Evolutionary conservation across 2,329 filamentous ascomycete genomes (phyloP).

Genomic region (Ilyonectria destructans): DNA sequence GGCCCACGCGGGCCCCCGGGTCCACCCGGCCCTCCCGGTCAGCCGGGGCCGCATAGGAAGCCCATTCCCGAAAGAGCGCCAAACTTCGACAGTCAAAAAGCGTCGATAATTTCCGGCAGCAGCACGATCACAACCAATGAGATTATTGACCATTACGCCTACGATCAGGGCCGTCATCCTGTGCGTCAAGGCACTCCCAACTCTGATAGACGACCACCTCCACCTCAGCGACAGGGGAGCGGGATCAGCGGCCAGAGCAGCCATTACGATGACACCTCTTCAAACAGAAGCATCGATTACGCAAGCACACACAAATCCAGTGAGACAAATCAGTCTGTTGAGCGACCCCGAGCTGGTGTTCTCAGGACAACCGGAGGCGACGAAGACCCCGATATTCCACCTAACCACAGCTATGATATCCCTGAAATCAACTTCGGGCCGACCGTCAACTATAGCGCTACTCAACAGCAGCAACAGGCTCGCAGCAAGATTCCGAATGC

Average conservation of each 20-base stretch:
- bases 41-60: conserved; percentile 50
- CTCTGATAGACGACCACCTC: conserved; percentile 45
- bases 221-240: conserved; percentile 45
- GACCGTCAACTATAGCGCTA: conserved; percentile 77
- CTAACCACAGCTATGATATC: conserved; percentile 67
- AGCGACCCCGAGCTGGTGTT: conserved; percentile 83
- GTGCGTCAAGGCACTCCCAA: conserved; percentile 36
- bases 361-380: conserved; percentile 81
- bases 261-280: conserved; percentile 74
- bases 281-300: conserved; percentile 43
- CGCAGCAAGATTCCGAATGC: conserved; percentile 51
- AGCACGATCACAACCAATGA: conserved; percentile 55
- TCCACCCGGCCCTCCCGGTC: conserved; percentile 42
- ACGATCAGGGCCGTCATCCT: conserved; percentile 48
- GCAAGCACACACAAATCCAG: conserved; percentile 45
- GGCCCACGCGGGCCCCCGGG: conserved; percentile 43
- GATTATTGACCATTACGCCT: conserved; percentile 59
- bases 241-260: conserved; percentile 59
- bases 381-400: conserved; percentile 50
- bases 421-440: conserved; percentile 89
- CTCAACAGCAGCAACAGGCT: conserved; percentile 40
- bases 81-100: conserved; percentile 43
- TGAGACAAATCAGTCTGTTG: conserved; percentile 60
- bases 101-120: conserved; percentile 46
- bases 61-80: conserved; percentile 48